These are phyloP conservation scores for Melastoma candidum DNA, from an alignment of 441 rosid genomes.

Conservation along the genomic window DNA sequence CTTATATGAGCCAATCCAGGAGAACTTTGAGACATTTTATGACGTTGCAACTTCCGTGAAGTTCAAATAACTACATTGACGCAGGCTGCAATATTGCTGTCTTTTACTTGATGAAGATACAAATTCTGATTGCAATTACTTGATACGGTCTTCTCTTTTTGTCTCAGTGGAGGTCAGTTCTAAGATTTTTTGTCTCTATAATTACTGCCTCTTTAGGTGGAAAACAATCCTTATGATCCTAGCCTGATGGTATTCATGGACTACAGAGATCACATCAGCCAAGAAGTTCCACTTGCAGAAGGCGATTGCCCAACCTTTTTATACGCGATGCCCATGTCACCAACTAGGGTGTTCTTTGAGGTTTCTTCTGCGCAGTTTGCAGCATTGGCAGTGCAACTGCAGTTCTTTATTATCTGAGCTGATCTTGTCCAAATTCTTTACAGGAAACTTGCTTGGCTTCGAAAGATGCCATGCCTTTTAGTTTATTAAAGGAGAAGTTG, in stretches of 20 bases:
- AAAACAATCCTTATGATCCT: constrained; percentile 87
- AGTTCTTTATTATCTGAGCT: constrained; percentile 14
- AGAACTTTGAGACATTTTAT: too few species aligned
- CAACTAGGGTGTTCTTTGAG: constrained; percentile 87
- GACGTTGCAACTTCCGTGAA: too few species aligned
- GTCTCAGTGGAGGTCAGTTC: too few species aligned
- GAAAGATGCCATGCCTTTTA: constrained; percentile 83
- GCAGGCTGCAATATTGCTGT: too few species aligned
- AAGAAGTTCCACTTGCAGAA: constrained; percentile 43
- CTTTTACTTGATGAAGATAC: too few species aligned
- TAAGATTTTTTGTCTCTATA: not conserved
- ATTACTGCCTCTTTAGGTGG: constrained; percentile 54
- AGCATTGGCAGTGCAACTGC: constrained; percentile 9
- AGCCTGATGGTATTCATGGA: constrained; percentile 97
- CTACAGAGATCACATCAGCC: constrained; percentile 62
- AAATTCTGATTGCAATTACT: too few species aligned
- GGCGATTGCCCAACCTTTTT: constrained; percentile 82
- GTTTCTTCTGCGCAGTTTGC: constrained; percentile 24
- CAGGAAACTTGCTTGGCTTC: constrained; percentile 99
- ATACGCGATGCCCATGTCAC: constrained; percentile 80
- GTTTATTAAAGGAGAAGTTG: constrained; percentile 67
- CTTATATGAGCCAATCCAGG: too few species aligned
- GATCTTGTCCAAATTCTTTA: constrained; percentile 4
- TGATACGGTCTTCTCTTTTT: too few species aligned
- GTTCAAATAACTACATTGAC: too few species aligned